Percentiles rank a stretch among this genome's conserved stretches.
phyloP scores from a whole-genome alignment of 768 basidiomycete species.

The Suillus decipiens region DNA sequence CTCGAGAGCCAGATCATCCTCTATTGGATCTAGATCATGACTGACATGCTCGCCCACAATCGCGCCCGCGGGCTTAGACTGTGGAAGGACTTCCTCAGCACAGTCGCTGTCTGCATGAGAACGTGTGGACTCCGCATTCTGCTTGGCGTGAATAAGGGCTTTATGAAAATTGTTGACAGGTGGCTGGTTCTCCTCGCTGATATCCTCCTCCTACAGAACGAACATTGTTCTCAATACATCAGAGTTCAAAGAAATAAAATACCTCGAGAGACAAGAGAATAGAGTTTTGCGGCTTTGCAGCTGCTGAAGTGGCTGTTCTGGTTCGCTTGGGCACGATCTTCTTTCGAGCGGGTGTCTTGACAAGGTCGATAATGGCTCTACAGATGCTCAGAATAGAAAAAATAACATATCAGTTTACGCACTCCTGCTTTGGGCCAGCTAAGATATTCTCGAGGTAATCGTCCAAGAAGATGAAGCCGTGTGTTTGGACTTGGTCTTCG shows the following conservation, averaged over 20 bases:
- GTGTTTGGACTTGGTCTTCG: conserved; percentile 70
- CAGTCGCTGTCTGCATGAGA: neutral
- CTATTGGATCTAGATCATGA: conserved; percentile 12
- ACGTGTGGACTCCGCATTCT: conserved; percentile 16
- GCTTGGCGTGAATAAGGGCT: conserved; percentile 41
- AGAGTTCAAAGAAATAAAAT: conserved; percentile 11
- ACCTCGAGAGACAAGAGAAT: conserved; percentile 51
- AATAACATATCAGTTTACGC: conserved; percentile 19
- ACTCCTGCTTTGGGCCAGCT: conserved; percentile 69
- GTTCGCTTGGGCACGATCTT: conserved; percentile 55
- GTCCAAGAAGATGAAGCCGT: conserved; percentile 79
- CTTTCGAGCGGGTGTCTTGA: conserved; percentile 83
- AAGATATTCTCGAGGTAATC: conserved; percentile 75
- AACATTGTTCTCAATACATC: conserved; percentile 9
- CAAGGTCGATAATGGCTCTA: conserved; percentile 75
- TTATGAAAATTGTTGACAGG: conserved; percentile 51
- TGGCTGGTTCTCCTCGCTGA: conserved; percentile 39
- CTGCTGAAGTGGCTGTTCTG: conserved; percentile 40
- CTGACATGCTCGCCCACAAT: neutral
- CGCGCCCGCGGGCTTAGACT: neutral
- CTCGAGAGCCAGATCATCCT: conserved; percentile 19
- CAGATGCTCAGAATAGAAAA: conserved; percentile 6
- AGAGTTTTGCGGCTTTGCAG: conserved; percentile 47
- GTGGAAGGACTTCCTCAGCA: neutral
- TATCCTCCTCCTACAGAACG: conserved; percentile 34